A percentile compares a stretch with the other conserved stretches of the same genome.
phyloP scores from a whole-genome alignment of 108 stramenopile genomes.

The Nitzschia sp. region DNA sequence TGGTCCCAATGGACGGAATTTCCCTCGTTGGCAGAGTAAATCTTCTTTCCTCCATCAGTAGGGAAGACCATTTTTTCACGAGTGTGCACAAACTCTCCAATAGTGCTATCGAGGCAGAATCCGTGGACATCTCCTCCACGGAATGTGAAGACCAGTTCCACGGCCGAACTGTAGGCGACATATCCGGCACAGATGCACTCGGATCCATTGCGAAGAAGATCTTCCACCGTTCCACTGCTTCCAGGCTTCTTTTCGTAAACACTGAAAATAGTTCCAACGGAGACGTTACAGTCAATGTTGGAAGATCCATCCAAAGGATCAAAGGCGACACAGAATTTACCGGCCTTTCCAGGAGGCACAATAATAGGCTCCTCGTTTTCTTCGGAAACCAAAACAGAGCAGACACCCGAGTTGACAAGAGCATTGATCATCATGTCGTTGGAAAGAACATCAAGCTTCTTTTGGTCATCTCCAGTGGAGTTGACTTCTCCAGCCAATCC shows the following conservation, averaged over 20 bases:
- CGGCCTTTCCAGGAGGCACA: slow-evolving; percentile 79
- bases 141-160: slow-evolving; percentile 94
- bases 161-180: slow-evolving; percentile 88
- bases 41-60: slow-evolving; percentile 85
- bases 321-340: slow-evolving; percentile 97
- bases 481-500: slow-evolving; percentile 97
- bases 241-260: slow-evolving; percentile 89
- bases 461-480: slow-evolving; percentile 97
- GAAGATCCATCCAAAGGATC: slow-evolving; percentile 98
- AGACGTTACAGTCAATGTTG: slow-evolving; percentile 99
- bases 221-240: slow-evolving; percentile 73
- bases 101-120: slow-evolving; percentile 97
- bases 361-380: slow-evolving; percentile 98
- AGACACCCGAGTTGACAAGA: slow-evolving; percentile 86
- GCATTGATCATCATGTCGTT: slow-evolving; percentile 99
- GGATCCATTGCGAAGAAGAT: slow-evolving; percentile 90
- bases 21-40: slow-evolving; percentile 98
- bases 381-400: slow-evolving; percentile 95
- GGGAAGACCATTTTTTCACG: slow-evolving; percentile 89
- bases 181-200: slow-evolving; percentile 95
- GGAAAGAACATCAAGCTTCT: slow-evolving; percentile 98
- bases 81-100: slow-evolving; percentile 99
- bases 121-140: slow-evolving; percentile 85
- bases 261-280: slow-evolving; percentile 97
- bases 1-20: slow-evolving; percentile 92